Base-by-base conservation (phyloP, 768 basidiomycete species). In the Lentinula lateritia region DNA sequence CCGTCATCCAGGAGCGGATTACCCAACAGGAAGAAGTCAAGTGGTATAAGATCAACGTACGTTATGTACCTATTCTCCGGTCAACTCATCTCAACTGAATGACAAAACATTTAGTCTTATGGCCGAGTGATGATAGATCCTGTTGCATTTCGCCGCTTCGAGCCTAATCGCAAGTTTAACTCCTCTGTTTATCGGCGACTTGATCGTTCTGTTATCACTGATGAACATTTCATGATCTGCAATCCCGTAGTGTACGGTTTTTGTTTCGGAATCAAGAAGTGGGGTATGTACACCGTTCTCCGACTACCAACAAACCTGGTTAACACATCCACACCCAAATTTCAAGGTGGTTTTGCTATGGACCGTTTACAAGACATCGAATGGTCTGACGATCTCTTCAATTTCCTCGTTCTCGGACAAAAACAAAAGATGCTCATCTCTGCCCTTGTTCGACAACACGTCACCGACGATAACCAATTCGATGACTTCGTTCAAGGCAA, bases 401-500 rank as follows among this genome's bases (percentile, higher is more conserved):
- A 69, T 3, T 66, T 64, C 0, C 68, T 78, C 16, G 75, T 76
- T 2, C 66, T 78, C 15, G 71, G 67, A 6, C 12, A 50, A 3
- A 71, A 73, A 54, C 69, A 73, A 53, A 76, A 77, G 63, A 61
- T n/a, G 7, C 67, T 76, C 35, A 68, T 76, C 38, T 59, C 66
- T 12, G 65, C 71, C 6, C 69, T 76, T 12, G 67, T 75, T 20
- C 67, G 71, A 35, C 65, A 69, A 52, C 66, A 70, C 41, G 58
- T 48, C 6, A 43, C 52, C 8, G 61, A 54, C 16, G 55, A 50
- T 10, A 55, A 60, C 1, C 45, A 56, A 9, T 73, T 74, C 57
- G 73, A 74, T 62, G 75, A 78, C 52, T 60, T 77, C 35, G 66
- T 78, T 50, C 65, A 68, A 38, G 76, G 75, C 13, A 77, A 78